A percentile compares a stretch with the other conserved stretches of the same genome.
Evolutionary conservation across 768 basidiomycete genomes (phyloP).

Genomic region (Auriculariales sp.): DNA sequence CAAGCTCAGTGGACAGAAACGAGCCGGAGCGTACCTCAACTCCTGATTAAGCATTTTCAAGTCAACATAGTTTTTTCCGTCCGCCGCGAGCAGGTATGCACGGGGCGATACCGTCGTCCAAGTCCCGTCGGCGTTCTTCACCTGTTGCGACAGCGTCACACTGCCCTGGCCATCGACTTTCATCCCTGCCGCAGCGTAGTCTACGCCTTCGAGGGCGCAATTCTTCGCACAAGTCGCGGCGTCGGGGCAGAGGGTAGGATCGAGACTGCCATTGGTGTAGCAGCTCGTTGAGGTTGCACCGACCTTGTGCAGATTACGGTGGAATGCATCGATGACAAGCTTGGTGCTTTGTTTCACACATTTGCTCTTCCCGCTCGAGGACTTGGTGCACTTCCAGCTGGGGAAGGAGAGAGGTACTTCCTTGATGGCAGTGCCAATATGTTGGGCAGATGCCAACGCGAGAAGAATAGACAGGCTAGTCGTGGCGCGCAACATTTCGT

Average conservation of each 20-base stretch:
- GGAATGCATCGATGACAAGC: conserved; percentile 7
- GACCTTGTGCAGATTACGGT: conserved; percentile 8
- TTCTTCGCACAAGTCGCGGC: conserved; percentile 7
- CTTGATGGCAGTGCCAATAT: conserved; percentile 30
- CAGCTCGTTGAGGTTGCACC: conserved; percentile 19
- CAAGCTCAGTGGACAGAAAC: too few species aligned
- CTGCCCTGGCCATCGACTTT: conserved; percentile 17
- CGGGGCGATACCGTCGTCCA: conserved; percentile 19
- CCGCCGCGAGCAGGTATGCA: conserved; percentile 33
- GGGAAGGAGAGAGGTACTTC: conserved; percentile 34
- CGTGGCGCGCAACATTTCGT: too few species aligned
- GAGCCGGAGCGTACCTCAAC: too few species aligned
- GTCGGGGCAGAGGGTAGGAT: conserved; percentile 9
- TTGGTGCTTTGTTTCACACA: too few species aligned
- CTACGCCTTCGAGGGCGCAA: conserved; percentile 18
- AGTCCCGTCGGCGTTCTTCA: conserved; percentile 15
- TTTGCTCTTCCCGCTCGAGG: too few species aligned
- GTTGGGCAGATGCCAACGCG: too few species aligned
- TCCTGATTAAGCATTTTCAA: conserved; percentile 43
- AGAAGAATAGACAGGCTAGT: too few species aligned
- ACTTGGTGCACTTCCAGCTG: too few species aligned
- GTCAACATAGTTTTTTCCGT: conserved; percentile 26
- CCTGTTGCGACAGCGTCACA: conserved; percentile 19
- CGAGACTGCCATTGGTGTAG: conserved; percentile 18
- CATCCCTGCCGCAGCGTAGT: conserved; percentile 19